Base-by-base conservation (phyloP, 2,329 filamentous ascomycete genomes). In the Sporothrix euskadiensis region DNA sequence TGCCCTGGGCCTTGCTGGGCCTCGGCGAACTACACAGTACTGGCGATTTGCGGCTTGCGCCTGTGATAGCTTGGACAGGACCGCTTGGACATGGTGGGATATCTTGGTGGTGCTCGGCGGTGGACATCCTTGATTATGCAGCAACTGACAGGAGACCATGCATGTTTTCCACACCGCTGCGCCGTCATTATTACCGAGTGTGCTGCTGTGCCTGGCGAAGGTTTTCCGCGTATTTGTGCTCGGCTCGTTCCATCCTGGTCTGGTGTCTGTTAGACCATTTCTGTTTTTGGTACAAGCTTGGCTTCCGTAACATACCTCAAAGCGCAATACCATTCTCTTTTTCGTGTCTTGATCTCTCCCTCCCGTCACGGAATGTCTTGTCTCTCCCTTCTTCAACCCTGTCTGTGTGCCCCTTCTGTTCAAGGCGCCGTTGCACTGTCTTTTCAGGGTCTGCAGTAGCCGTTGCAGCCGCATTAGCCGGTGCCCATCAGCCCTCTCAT, bases 131-230 rank as follows among this genome's bases (percentile, higher is more conserved):
- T 35, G 30, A n/a, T 35, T 14, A 12, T 63, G 32, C 35, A 22
- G 35, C 59, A 26, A 41, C 32, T 63, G 59, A 41, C 59, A 63
- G 59, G 57, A 35, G 26, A 59, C 56, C 56, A 35, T 59, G 56
- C 30, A 4, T n/a, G 22, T 12, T 68, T 44, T 19, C 35, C 68
- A 59, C 68, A 70, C 68, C 52, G 44, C 61, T 26, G 39, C 30
- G 61, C 35, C 68, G 68, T 70, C 52, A 70, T 70, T n/a, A 44
- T 57, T 70, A 70, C 68, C 32, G 35, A 19, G 47, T 35, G 19
- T 32, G 35, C 22, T 30, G 30, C 8, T 19, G 56, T 35, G 8
- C 14, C 30, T 19, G 56, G 30, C 35, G 59, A n/a, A 9, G 19
- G 3, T 1, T n/a, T 49, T 32, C 30, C 16, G 22, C 54, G 39